These are phyloP conservation scores for Endogone sp. DNA, from an alignment of 192 early-diverging fungal species.

Conservation along the genomic window DNA sequence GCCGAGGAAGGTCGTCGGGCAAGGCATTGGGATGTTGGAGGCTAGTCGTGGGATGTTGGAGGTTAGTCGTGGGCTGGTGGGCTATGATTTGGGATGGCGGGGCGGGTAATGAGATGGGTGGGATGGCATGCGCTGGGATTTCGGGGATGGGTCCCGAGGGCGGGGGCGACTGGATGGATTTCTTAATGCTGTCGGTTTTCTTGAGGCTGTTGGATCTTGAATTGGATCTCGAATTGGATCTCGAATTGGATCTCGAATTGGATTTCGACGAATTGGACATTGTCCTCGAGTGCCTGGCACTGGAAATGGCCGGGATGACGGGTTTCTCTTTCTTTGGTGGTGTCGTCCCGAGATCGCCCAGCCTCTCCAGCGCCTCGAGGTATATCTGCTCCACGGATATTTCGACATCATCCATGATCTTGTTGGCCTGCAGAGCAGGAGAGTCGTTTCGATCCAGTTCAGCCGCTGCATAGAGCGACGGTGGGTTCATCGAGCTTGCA, in stretches of 20 bases:
- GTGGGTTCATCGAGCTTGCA: too few relatives aligned
- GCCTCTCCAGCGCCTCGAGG: not conserved
- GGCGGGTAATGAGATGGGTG: not conserved
- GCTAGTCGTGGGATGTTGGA: not conserved
- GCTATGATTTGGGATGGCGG: not conserved
- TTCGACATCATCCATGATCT: too few relatives aligned
- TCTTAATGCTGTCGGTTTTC: not conserved
- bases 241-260: not conserved
- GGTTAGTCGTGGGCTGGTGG: not conserved
- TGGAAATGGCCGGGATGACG: not conserved
- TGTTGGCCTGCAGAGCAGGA: too few relatives aligned
- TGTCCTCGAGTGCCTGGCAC: too few relatives aligned
- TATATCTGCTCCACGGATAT: not conserved
- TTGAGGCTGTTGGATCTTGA: not conserved
- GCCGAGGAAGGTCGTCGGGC: not conserved
- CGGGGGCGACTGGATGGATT: not conserved
- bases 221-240: not conserved
- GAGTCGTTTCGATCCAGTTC: too few relatives aligned
- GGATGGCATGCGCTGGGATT: not conserved
- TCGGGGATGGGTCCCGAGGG: not conserved
- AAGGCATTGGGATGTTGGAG: not conserved
- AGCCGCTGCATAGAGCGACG: too few relatives aligned
- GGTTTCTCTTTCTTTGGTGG: too few relatives aligned
- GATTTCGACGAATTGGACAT: conserved; percentile 9
- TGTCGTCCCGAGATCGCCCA: not conserved